phyloP scores from a whole-genome alignment of 2,329 filamentous ascomycete genomes.

The Ceratocystis papillata region DNA sequence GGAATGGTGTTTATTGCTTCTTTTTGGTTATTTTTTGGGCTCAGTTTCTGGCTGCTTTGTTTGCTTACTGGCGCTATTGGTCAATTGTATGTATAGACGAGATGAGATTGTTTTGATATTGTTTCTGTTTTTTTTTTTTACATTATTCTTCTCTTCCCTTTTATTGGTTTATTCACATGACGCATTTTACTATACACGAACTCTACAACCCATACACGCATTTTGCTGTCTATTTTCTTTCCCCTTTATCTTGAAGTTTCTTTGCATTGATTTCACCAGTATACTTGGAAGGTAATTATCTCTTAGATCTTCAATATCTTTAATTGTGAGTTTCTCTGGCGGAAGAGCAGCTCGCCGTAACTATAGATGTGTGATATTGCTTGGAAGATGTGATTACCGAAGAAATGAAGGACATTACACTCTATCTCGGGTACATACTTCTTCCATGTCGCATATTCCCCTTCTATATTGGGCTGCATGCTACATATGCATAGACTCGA shows the following conservation, averaged over 20 bases:
- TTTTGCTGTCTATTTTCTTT: conserved; percentile 8
- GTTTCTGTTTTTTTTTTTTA: background rate
- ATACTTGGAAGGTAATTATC: background rate
- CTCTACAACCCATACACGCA: background rate
- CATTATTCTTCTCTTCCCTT: background rate
- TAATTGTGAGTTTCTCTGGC: background rate
- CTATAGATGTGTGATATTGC: background rate
- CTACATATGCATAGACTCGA: background rate
- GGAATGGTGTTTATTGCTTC: background rate
- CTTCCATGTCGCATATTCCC: background rate
- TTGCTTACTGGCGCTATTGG: background rate
- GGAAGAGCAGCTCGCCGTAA: background rate
- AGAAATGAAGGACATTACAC: background rate
- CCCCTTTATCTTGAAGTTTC: background rate
- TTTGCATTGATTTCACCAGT: background rate
- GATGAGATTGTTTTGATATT: background rate
- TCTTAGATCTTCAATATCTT: background rate
- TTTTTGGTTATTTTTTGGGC: background rate
- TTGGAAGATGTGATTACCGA: background rate
- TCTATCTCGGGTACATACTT: background rate
- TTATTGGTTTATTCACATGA: background rate
- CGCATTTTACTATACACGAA: background rate
- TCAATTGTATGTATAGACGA: background rate
- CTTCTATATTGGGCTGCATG: background rate
- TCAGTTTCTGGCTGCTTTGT: background rate